phyloP scores from a whole-genome alignment of 805 yeast genomes.

The Cyberlindnera misumaiensis region DNA sequence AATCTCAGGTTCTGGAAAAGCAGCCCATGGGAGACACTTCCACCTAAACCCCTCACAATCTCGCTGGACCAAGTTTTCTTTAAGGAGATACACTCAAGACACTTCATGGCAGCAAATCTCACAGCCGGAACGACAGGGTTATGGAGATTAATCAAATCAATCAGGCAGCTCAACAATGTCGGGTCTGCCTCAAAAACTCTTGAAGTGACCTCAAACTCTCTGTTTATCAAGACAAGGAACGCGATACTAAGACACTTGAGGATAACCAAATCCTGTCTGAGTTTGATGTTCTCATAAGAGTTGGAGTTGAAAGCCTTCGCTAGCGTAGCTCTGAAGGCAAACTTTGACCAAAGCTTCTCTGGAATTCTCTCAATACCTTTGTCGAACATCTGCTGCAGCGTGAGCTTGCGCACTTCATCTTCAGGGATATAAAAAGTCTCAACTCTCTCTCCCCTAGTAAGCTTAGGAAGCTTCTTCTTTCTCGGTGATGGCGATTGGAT shows the following conservation, averaged over 20 bases:
- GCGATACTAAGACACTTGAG: constrained; percentile 65
- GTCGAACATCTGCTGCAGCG: constrained; percentile 58
- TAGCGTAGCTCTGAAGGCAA: constrained; percentile 50
- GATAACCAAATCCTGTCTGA: constrained; percentile 54
- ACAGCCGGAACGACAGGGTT: constrained; percentile 45
- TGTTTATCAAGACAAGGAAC: constrained; percentile 49
- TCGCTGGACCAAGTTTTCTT: constrained; percentile 71
- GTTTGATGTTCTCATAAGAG: constrained; percentile 42
- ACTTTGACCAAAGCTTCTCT: constrained; percentile 54
- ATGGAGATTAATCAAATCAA: constrained; percentile 69
- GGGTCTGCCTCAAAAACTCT: constrained; percentile 69
- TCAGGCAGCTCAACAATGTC: constrained; percentile 57
- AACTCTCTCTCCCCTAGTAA: constrained; percentile 33
- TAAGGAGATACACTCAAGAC: constrained; percentile 62
- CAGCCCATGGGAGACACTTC: constrained; percentile 81
- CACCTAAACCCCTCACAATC: constrained; percentile 69
- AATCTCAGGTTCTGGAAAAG: constrained; percentile 65
- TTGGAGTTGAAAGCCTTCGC: constrained; percentile 68
- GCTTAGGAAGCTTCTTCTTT: constrained; percentile 14
- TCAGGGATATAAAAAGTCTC: constrained; percentile 44
- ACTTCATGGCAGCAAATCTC: constrained; percentile 53
- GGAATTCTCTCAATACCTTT: constrained; percentile 55
- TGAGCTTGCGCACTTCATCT: constrained; percentile 46
- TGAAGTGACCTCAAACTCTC: constrained; percentile 54
- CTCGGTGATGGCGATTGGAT: constrained; percentile 15